Evolutionary conservation across 352 stramenopile genomes (phyloP).

Genomic region (Phytophthora melonis): DNA sequence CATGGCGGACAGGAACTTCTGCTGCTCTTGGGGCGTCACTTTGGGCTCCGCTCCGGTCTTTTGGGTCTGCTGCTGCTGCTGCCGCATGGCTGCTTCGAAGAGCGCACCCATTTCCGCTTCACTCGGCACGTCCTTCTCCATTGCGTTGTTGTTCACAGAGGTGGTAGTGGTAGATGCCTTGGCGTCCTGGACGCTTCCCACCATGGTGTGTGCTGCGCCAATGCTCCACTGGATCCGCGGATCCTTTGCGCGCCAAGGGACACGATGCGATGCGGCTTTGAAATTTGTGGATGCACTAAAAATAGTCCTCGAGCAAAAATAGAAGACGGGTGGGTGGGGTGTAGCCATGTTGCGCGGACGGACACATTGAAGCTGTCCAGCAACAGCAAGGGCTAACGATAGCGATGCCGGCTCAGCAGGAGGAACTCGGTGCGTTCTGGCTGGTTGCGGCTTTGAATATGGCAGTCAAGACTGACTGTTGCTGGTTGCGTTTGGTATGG

Average conservation of each 20-base stretch:
- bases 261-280: neutral
- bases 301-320: neutral
- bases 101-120: conserved; percentile 59
- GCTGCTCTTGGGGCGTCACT: conserved; percentile 60
- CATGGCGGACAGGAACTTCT: conserved; percentile 92
- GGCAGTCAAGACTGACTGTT: neutral
- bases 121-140: conserved; percentile 24
- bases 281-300: conserved; percentile 7
- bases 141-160: conserved; percentile 21
- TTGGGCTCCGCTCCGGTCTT: conserved; percentile 2
- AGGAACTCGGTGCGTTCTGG: conserved; percentile 45
- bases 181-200: conserved; percentile 9
- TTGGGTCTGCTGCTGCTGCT: conserved; percentile 16
- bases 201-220: conserved; percentile 13
- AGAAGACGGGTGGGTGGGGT: conserved; percentile 25
- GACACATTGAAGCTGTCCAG: conserved; percentile 15
- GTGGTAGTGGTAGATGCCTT: neutral
- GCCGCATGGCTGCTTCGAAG: conserved; percentile 63
- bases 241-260: conserved; percentile 15
- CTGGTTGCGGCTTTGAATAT: neutral
- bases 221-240: neutral
- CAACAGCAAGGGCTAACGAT: neutral
- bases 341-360: conserved; percentile 20
- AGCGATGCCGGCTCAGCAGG: conserved; percentile 51
- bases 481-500: neutral